Base-by-base conservation (phyloP, 352 stramenopile genomes). In the Phytophthora lateralis region DNA sequence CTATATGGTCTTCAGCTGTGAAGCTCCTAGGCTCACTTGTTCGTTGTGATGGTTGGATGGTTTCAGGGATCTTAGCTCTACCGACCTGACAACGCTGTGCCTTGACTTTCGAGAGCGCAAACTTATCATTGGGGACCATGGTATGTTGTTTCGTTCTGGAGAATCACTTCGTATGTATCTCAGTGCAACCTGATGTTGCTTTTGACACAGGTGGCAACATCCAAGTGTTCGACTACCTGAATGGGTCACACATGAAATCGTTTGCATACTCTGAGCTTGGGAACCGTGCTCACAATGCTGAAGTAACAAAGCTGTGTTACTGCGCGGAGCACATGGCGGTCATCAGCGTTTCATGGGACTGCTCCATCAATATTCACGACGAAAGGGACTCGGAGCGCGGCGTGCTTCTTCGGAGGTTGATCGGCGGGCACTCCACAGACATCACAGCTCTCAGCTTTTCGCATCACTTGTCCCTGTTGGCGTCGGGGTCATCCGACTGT, bases 191-290 rank as follows among this genome's bases (percentile, higher is more conserved):
- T 39, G 20, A 44, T 24, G 0, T 30, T 30, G 26, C 26, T 30
- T 30, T 30, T 6, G n/a, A 17, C 12, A 11, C 29, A 87, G 71
- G 63, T 7, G 89, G 89, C 20, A 78, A 82, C 38, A 82, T 95
- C 30, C 71, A 90, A 15, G 80, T 91, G n/a, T 93, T 89, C 45
- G 83, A 96, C 66, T 97, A 96, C 66, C 67, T 96, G 37, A 97
- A 95, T 45, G 89, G 88, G 15, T 80, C 77, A 17, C 76, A 89
- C 24, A 96, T 96, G 88, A 96, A 96, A 69, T 87, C 78, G 8
- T 96, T 91, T 47, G 78, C 76, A 39, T 93, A 93, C 46, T 66
- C 76, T 12, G 80, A 91, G 26, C 53, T 78, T 4, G 74, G 81
- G 39, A 83, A 89, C 50, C 72, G 79, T 24, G 84, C 88, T 5